A percentile compares a stretch with the other conserved stretches of the same genome.
Conservation (phyloP, 225 moss, liverwort and hornwort genomes). For the Pseudisothecium myosuroides region DNA sequence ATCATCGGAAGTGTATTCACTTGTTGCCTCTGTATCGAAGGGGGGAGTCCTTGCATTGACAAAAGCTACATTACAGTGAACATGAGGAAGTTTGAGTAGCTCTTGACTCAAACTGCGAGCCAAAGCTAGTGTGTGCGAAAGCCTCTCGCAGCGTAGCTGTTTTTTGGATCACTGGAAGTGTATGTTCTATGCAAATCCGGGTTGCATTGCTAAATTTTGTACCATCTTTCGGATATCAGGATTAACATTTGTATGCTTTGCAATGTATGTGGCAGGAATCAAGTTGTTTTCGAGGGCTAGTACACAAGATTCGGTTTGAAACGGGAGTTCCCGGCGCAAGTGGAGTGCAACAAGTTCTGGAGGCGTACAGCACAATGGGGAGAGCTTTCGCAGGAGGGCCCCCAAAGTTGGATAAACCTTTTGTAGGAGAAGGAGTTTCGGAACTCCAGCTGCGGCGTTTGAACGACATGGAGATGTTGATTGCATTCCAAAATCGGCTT, state of each 20-base stretch:
- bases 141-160: background rate
- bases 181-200: background rate
- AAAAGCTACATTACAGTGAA: background rate
- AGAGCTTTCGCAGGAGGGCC: slow-evolving; percentile 33
- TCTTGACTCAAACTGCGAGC: background rate
- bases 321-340: slow-evolving; percentile 2
- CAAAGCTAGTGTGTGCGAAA: background rate
- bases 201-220: background rate
- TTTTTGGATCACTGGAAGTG: background rate
- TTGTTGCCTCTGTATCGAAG: background rate
- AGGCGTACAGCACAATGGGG: slow-evolving; percentile 15
- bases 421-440: background rate
- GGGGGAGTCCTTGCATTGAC: background rate
- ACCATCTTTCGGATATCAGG: background rate
- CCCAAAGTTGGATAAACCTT: slow-evolving; percentile 24
- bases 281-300: slow-evolving; percentile 6
- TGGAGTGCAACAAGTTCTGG: slow-evolving; percentile 22
- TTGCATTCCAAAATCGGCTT: background rate
- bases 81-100: background rate
- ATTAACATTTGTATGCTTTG: background rate
- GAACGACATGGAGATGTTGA: slow-evolving; percentile 7
- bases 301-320: slow-evolving; percentile 11
- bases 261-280: slow-evolving; percentile 14
- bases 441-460: slow-evolving; percentile 24
- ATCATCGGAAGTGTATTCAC: too few relatives aligned